Percentiles rank a stretch among this genome's conserved stretches.
phyloP scores from a whole-genome alignment of 1,139 yeast genomes.

The Protomyces gravidus region DNA sequence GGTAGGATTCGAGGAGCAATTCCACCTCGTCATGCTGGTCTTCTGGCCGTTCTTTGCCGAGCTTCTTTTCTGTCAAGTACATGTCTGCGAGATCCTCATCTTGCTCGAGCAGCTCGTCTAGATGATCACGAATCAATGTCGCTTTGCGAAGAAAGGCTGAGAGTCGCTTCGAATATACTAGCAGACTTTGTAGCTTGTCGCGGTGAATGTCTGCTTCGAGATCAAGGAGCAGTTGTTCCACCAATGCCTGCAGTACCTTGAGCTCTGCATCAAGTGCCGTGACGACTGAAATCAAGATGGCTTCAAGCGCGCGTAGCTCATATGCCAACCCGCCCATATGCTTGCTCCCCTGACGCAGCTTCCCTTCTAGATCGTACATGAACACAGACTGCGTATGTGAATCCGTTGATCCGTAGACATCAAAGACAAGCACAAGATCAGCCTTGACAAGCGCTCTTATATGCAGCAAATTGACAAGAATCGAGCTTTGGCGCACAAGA shows the following conservation, averaged over 20 bases:
- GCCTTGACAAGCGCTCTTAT: conserved; percentile 80
- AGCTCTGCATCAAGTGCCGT: conserved; percentile 81
- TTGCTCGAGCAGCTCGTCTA: conserved; percentile 75
- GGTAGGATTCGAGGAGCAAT: conserved; percentile 85
- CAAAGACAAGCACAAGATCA: conserved; percentile 78
- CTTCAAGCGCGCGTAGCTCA: conserved; percentile 86
- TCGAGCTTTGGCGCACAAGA: conserved; percentile 70
- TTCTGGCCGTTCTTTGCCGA: conserved; percentile 39
- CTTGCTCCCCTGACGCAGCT: conserved; percentile 50
- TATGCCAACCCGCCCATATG: conserved; percentile 49
- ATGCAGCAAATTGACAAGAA: conserved; percentile 73
- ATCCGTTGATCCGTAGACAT: conserved; percentile 59
- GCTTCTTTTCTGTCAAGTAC: conserved; percentile 58
- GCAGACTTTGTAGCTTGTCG: conserved; percentile 69
- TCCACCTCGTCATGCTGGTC: conserved; percentile 63
- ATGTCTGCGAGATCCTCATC: conserved; percentile 86
- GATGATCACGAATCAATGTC: conserved; percentile 69
- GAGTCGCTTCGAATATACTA: conserved; percentile 75
- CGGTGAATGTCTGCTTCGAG: conserved; percentile 82
- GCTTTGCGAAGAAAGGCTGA: conserved; percentile 82
- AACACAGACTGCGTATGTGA: conserved; percentile 67
- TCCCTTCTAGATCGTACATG: conserved; percentile 80
- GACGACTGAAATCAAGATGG: conserved; percentile 78
- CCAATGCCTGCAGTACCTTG: conserved; percentile 64
- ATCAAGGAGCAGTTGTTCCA: conserved; percentile 74